Base-by-base conservation (phyloP, 1,284 basidiomycete species). In the Entoloma clypeatum region DNA sequence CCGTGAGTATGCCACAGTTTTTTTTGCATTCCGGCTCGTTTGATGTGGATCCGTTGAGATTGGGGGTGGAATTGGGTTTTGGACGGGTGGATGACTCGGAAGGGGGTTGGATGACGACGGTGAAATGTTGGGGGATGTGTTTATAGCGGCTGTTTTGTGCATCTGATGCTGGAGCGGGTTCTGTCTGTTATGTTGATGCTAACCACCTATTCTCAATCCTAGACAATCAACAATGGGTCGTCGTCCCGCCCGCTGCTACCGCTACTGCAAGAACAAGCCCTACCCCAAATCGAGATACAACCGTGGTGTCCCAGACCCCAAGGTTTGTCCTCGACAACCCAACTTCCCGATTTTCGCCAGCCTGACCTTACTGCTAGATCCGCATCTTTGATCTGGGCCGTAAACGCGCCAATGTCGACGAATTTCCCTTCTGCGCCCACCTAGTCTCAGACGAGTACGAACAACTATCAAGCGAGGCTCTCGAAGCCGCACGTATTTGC, bases 211-310 rank as follows among this genome's bases (percentile, higher is more conserved):
- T 3, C 3, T 21, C 39, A 29, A 25, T 22, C 23, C 9, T 18
- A 38, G 36, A 38, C 25, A 19, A 2, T 23, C 18, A 8, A 41
- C 31, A 33, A 93, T 94, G 91, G 92, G 92, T 79, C 89, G 92
- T 66, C 89, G 91, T 78, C 92, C 92, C 57, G 91, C 92, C 69
- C 86, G 89, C 60, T 95, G 92, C 80, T 93, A 94, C 74, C 84
- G 91, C 54, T 95, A 96, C 77, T 95, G 92, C 80, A 96, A 97
- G 78, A 96, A 95, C 81, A 96, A 97, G 80, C 92, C 92, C 31
- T 89, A 86, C 71, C 86, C 86, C 49, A 95, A 95, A 73, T 92
- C 88, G 47, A 73, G 92, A 64, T 96, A 95, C 79, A 96, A 96
- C 77, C 91, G 95, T 78, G 94, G 93, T 92, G 92, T 95, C 36